Percentiles rank a stretch among this genome's conserved stretches.
Conservation (phyloP, 257 asterid species). For the Rehmannia glutinosa region DNA sequence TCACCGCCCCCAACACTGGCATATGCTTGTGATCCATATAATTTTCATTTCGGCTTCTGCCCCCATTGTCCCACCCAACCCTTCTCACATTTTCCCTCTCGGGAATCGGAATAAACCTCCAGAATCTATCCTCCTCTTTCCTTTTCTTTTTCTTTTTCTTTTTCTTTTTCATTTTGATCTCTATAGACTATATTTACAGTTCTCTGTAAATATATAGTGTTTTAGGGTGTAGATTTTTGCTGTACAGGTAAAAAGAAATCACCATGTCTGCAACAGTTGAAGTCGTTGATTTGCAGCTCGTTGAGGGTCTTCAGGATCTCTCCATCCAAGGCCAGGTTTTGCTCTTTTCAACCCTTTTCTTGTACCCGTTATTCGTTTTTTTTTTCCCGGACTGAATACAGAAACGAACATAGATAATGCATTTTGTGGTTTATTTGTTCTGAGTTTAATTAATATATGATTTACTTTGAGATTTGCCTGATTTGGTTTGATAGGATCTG, state of each 20-base stretch:
- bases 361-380: not conserved
- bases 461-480: not conserved
- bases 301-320: slow-evolving; percentile 32
- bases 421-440: not conserved
- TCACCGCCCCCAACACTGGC: no score
- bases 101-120: slow-evolving; percentile 35
- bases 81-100: not conserved
- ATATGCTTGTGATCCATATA: no score
- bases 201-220: slow-evolving; percentile 6
- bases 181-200: not conserved
- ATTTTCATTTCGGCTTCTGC: not conserved
- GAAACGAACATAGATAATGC: not conserved
- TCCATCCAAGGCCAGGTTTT: slow-evolving; percentile 42
- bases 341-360: not conserved
- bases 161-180: not conserved
- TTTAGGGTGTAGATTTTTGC: slow-evolving; percentile 10
- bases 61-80: not conserved
- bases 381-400: not conserved
- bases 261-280: slow-evolving; percentile 41
- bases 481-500: slow-evolving; percentile 9
- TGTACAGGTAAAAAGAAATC: slow-evolving; percentile 14
- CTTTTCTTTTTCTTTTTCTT: not conserved
- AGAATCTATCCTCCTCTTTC: slow-evolving; percentile 13
- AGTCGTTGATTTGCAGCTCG: slow-evolving; percentile 32
- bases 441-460: not conserved